These are phyloP conservation scores for Rhizophora mangle DNA, from an alignment of 345 rosid species.

Conservation along the genomic window DNA sequence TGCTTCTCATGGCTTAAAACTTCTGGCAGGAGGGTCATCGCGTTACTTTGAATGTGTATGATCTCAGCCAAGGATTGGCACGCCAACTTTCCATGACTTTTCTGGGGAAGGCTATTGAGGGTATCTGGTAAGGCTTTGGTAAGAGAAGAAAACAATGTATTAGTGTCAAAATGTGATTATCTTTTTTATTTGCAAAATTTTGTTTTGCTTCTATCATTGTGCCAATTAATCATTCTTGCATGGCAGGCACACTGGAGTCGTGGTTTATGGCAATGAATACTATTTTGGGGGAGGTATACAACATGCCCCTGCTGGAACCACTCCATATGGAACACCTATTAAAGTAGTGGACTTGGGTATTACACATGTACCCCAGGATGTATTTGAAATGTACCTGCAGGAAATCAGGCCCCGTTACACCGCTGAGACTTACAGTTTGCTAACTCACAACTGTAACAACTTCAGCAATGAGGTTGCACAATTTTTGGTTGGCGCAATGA, in stretches of 20 bases:
- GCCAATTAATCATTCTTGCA: background rate
- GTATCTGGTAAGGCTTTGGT: conserved; percentile 64
- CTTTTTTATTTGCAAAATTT: background rate
- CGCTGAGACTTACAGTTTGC: conserved; percentile 71
- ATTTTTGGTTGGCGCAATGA: conserved; percentile 73
- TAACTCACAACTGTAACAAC: conserved; percentile 89
- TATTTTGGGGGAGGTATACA: conserved; percentile 94
- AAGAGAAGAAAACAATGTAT: background rate
- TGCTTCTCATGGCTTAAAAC: background rate
- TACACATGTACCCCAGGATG: conserved; percentile 80
- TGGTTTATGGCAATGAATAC: conserved; percentile 79
- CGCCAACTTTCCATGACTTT: conserved; percentile 76
- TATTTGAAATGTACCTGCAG: conserved; percentile 80
- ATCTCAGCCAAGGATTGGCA: conserved; percentile 91
- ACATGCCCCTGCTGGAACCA: conserved; percentile 50
- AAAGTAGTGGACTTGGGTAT: conserved; percentile 70
- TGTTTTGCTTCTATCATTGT: background rate
- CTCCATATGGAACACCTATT: conserved; percentile 75
- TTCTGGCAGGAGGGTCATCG: conserved; percentile 65
- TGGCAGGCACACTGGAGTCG: conserved; percentile 89
- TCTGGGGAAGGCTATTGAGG: conserved; percentile 84
- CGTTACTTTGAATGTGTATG: conserved; percentile 78
- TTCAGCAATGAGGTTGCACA: conserved; percentile 88
- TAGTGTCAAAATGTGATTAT: background rate
- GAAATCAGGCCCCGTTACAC: conserved; percentile 89